Evolutionary conservation across 148 eudicot genomes (phyloP).

Genomic region (Rhododendron molle): DNA sequence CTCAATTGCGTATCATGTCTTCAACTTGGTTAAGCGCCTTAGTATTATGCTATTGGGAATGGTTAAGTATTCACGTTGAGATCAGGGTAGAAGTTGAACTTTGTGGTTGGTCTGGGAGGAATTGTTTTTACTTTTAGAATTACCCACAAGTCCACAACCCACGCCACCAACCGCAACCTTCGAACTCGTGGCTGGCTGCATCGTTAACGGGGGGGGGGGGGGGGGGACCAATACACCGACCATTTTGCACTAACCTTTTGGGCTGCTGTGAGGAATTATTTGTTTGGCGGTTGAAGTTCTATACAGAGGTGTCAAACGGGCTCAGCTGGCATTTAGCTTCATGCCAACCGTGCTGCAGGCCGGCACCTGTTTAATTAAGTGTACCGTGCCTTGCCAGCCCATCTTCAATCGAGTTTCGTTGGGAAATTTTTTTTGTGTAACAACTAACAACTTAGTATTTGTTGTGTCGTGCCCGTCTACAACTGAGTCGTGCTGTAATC

Average conservation of each 20-base stretch:
- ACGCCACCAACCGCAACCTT: not conserved
- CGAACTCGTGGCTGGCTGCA: not conserved
- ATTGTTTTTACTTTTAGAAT: too few relatives aligned
- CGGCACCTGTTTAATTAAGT: too few relatives aligned
- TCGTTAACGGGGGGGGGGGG: not conserved
- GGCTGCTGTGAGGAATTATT: not conserved
- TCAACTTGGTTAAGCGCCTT: not conserved
- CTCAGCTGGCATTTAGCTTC: not conserved
- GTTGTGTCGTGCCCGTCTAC: not conserved
- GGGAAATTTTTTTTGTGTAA: not conserved
- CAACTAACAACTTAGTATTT: not conserved
- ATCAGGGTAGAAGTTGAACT: not conserved
- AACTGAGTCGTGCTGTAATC: not conserved
- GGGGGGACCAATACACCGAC: too few relatives aligned
- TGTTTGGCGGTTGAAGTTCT: not conserved
- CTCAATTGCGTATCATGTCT: not conserved
- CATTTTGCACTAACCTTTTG: not conserved
- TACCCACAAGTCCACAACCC: too few relatives aligned
- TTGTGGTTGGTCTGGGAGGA: not conserved
- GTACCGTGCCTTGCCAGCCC: too few relatives aligned
- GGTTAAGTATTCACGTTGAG: not conserved
- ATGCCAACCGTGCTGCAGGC: too few relatives aligned
- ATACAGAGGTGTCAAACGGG: too few relatives aligned
- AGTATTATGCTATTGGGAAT: not conserved
- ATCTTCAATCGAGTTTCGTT: too few relatives aligned